phyloP scores from a whole-genome alignment of 2,329 filamentous ascomycete genomes.

The Fusarium sarcochroum region DNA sequence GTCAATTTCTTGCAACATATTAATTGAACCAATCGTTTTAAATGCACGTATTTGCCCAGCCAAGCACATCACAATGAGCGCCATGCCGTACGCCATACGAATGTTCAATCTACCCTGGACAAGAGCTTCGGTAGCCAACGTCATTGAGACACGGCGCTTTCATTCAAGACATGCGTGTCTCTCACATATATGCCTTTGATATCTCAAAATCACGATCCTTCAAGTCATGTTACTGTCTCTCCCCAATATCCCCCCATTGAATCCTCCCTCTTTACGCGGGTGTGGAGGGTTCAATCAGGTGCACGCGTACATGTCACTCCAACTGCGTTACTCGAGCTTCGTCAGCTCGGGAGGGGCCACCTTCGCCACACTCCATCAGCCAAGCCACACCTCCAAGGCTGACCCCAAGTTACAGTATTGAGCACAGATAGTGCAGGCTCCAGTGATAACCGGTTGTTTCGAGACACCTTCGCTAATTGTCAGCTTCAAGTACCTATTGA shows the following conservation, averaged over 20 bases:
- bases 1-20: not conserved
- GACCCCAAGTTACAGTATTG: slow-evolving; percentile 46
- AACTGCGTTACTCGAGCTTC: slow-evolving; percentile 39
- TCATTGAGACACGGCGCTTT: slow-evolving; percentile 25
- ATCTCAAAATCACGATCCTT: not conserved
- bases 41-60: not conserved
- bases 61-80: not conserved
- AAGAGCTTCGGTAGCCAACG: slow-evolving; percentile 17
- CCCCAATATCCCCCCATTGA: not conserved
- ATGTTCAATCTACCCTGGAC: slow-evolving; percentile 26
- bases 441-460: slow-evolving; percentile 43
- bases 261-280: not conserved
- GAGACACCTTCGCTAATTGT: slow-evolving; percentile 44
- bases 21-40: not conserved
- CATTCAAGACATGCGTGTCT: slow-evolving; percentile 12
- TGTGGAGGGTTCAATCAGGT: slow-evolving; percentile 23
- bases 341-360: slow-evolving; percentile 41
- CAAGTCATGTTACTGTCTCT: not conserved
- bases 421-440: slow-evolving; percentile 49
- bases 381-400: slow-evolving; percentile 52
- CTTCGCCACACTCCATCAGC: slow-evolving; percentile 25
- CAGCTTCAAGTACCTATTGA: slow-evolving; percentile 21
- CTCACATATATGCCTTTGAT: not conserved
- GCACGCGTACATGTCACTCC: slow-evolving; percentile 41
- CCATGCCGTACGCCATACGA: no score